Evolutionary conservation across 192 early-diverging fungal genomes (phyloP).

Genomic region (Coemansia sp.): DNA sequence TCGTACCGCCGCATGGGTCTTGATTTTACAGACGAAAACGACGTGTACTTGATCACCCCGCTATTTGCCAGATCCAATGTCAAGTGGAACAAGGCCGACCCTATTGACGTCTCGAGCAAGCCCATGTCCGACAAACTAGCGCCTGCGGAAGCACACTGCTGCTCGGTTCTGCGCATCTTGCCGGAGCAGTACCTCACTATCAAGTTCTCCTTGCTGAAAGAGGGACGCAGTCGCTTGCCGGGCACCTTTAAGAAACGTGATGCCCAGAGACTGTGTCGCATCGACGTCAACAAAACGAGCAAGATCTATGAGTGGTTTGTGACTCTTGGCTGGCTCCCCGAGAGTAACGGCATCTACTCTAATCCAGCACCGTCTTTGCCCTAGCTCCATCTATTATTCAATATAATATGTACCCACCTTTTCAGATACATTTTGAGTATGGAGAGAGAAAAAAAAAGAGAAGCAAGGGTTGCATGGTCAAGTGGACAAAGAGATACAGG

Average conservation of each 20-base stretch:
- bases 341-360: slow-evolving; percentile 39
- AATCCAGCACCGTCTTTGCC: slow-evolving; percentile 11
- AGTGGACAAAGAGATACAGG: neutral
- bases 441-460: neutral
- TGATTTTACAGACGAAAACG: slow-evolving; percentile 17
- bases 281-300: slow-evolving; percentile 95
- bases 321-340: slow-evolving; percentile 80
- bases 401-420: neutral
- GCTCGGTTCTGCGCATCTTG: slow-evolving; percentile 78
- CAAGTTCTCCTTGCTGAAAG: slow-evolving; percentile 76
- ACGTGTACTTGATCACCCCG: slow-evolving; percentile 41
- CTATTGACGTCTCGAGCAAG: slow-evolving; percentile 40
- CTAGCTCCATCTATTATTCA: neutral
- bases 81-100: slow-evolving; percentile 57
- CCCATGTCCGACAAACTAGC: slow-evolving; percentile 48
- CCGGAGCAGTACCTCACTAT: slow-evolving; percentile 85
- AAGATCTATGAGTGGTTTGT: slow-evolving; percentile 90
- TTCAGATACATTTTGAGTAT: neutral
- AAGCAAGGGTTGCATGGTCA: neutral
- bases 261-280: slow-evolving; percentile 86
- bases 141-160: slow-evolving; percentile 70
- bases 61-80: slow-evolving; percentile 35
- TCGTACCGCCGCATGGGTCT: slow-evolving; percentile 47
- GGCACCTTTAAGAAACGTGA: slow-evolving; percentile 84
- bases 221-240: slow-evolving; percentile 29